Conservation (phyloP, 768 basidiomycete species). For the Mycena epipterygia region DNA sequence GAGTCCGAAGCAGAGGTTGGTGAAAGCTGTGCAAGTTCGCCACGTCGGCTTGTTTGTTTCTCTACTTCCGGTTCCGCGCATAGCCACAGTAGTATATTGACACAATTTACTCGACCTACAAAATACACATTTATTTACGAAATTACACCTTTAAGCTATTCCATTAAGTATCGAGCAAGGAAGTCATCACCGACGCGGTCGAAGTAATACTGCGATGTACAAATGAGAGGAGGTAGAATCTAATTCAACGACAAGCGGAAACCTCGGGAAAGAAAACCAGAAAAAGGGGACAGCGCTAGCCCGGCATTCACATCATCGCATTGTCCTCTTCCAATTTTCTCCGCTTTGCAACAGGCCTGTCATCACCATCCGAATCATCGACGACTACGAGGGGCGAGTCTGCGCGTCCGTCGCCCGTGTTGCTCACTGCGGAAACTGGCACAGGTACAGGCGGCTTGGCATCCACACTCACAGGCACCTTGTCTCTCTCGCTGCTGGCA, state of each 20-base stretch:
- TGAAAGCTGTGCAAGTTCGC: no score
- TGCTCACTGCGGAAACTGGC: slow-evolving; percentile 38
- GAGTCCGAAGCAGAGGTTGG: no score
- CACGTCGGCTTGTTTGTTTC: no score
- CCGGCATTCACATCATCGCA: neutral
- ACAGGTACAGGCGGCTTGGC: slow-evolving; percentile 47
- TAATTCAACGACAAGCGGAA: neutral
- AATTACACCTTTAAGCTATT: no score
- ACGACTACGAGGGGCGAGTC: slow-evolving; percentile 72
- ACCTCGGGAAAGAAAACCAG: neutral
- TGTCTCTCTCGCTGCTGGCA: slow-evolving; percentile 8
- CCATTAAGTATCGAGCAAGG: no score
- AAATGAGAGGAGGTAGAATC: slow-evolving; percentile 4
- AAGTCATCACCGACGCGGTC: no score
- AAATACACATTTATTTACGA: no score
- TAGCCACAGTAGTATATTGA: no score
- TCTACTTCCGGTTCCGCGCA: no score
- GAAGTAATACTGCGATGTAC: no score
- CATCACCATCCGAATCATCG: slow-evolving; percentile 69
- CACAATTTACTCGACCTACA: no score
- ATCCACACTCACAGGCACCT: slow-evolving; percentile 19
- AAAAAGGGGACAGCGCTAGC: slow-evolving; percentile 5
- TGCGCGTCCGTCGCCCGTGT: slow-evolving; percentile 45
- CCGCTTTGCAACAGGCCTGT: slow-evolving; percentile 69
- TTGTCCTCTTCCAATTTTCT: slow-evolving; percentile 59